These are phyloP conservation scores for Tephrocybe sp. DNA, from an alignment of 768 basidiomycete genomes.

Conservation along the genomic window DNA sequence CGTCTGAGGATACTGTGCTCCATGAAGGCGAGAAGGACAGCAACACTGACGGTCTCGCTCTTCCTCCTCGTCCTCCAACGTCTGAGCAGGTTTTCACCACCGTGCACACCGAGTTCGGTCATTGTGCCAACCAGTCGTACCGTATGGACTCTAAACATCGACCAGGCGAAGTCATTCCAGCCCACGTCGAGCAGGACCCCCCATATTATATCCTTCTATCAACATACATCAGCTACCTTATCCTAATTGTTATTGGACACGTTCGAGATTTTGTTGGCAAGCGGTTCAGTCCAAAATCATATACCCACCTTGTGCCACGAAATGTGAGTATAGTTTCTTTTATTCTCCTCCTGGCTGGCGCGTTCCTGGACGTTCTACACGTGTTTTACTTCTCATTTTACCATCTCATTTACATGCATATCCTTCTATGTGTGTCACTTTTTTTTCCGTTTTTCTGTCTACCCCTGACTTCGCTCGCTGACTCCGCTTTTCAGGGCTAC, in stretches of 20 bases:
- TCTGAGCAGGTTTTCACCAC: slow-evolving; percentile 79
- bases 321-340: slow-evolving; percentile 56
- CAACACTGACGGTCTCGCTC: slow-evolving; percentile 54
- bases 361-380: neutral
- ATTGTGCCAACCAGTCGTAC: slow-evolving; percentile 76
- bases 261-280: slow-evolving; percentile 96
- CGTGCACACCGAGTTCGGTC: slow-evolving; percentile 90
- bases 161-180: slow-evolving; percentile 45
- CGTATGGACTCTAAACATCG: slow-evolving; percentile 69
- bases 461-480: slow-evolving; percentile 3
- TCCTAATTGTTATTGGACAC: slow-evolving; percentile 91
- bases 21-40: slow-evolving; percentile 49
- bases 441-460: neutral
- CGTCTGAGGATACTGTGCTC: slow-evolving; percentile 67
- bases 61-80: slow-evolving; percentile 70
- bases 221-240: slow-evolving; percentile 91
- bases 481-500: slow-evolving; percentile 65
- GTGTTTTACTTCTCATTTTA: slow-evolving; percentile 1
- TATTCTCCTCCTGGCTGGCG: neutral
- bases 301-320: slow-evolving; percentile 79
- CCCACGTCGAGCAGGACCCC: slow-evolving; percentile 76
- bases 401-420: neutral
- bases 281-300: slow-evolving; percentile 64
- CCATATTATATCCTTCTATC: slow-evolving; percentile 91
- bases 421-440: too few relatives aligned